phyloP scores from a whole-genome alignment of 1,139 yeast genomes.

The Suhomyces anneliseae region DNA sequence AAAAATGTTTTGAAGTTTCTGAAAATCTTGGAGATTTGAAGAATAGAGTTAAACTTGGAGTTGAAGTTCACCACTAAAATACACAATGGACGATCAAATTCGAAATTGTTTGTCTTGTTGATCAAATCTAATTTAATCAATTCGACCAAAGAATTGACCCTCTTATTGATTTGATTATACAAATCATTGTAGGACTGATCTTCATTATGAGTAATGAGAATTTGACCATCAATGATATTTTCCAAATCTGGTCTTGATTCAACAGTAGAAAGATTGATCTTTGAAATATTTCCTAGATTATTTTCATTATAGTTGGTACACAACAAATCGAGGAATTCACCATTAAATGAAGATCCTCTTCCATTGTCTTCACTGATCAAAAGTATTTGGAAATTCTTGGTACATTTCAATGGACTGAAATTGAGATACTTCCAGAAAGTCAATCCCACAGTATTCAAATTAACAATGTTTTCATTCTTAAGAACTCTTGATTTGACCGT shows the following conservation, averaged over 20 bases:
- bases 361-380: slow-evolving; percentile 38
- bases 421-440: slow-evolving; percentile 58
- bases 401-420: slow-evolving; percentile 51
- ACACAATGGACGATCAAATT: slow-evolving; percentile 47
- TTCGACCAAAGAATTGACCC: slow-evolving; percentile 34
- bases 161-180: slow-evolving; percentile 32
- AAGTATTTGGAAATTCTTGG: slow-evolving; percentile 55
- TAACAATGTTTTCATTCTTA: slow-evolving; percentile 32
- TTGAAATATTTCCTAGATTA: slow-evolving; percentile 48
- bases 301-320: slow-evolving; percentile 46
- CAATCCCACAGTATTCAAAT: slow-evolving; percentile 39
- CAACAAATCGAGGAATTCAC: slow-evolving; percentile 42
- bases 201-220: slow-evolving; percentile 22
- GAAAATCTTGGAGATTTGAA: slow-evolving; percentile 50
- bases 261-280: slow-evolving; percentile 29
- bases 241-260: slow-evolving; percentile 37
- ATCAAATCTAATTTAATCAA: slow-evolving; percentile 41
- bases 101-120: slow-evolving; percentile 43
- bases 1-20: slow-evolving; percentile 47
- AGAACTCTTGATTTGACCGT: slow-evolving; percentile 28
- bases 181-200: slow-evolving; percentile 26
- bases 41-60: slow-evolving; percentile 42
- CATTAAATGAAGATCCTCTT: slow-evolving; percentile 12
- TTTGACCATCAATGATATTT: slow-evolving; percentile 34
- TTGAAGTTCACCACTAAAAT: slow-evolving; percentile 49